These are phyloP conservation scores for Eutrema yunnanense DNA, from an alignment of 345 rosid species.

Conservation along the genomic window DNA sequence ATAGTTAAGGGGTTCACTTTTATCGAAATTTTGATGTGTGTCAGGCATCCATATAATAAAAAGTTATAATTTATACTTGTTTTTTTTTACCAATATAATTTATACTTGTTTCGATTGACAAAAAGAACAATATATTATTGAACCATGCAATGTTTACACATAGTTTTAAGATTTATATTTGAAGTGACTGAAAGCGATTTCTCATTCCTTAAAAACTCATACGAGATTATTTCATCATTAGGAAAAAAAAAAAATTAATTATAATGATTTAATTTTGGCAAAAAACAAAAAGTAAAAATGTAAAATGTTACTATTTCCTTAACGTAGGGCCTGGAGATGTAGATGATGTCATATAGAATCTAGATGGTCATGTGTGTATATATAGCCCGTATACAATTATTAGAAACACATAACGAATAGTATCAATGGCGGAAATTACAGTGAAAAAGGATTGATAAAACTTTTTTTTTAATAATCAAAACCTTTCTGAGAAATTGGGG, in stretches of 20 bases:
- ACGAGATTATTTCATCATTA: not conserved
- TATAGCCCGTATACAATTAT: not conserved
- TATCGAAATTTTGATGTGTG: not conserved
- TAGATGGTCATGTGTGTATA: not conserved
- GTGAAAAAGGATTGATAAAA: not conserved
- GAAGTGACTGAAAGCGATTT: conserved; percentile 28
- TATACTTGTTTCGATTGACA: not conserved
- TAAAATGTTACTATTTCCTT: not conserved
- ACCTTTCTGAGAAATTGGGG: conserved; percentile 10
- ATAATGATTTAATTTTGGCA: not conserved
- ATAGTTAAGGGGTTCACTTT: conserved; percentile 1
- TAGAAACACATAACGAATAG: not conserved
- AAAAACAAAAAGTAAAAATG: not conserved
- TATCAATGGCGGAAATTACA: not conserved
- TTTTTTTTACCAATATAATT: not conserved
- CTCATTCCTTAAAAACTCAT: conserved; percentile 1
- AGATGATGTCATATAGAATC: conserved; percentile 21
- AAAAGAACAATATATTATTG: conserved; percentile 11
- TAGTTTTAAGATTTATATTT: conserved; percentile 2
- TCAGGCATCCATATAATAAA: not conserved
- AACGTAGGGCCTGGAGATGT: conserved; percentile 1
- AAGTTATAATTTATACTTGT: not conserved
- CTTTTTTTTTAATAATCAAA: not conserved
- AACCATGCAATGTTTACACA: conserved; percentile 16
- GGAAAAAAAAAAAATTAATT: not conserved